Base-by-base conservation (phyloP, 306 rosid genomes). In the Ammopiptanthus mongolicus region DNA sequence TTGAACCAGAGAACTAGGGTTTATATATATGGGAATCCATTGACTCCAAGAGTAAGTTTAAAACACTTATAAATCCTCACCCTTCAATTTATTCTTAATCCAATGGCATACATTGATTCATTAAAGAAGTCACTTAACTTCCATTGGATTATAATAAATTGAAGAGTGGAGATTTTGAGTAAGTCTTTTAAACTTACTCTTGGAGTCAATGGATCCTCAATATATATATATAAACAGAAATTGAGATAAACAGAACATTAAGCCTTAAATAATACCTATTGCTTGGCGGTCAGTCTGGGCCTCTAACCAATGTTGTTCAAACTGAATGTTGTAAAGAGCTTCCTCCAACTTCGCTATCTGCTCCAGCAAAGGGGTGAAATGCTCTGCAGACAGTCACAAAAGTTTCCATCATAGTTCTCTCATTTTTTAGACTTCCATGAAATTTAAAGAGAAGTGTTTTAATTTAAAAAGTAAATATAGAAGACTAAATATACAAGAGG, bases 231-330 rank as follows among this genome's bases (percentile, higher is more conserved):
- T 25, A 25, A 25, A 25, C 37, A 50, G 61, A 51, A 48, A 48
- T 52, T 44, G 36, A 53, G 56, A 75, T 31, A 29, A 52, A 58
- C 15, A 18, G 19, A 52, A 66, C 64, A 65, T 62, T 58, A 47
- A 74, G 71, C 23, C 57, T 28, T 39, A 47, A 70, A 33, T 3
- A 68, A 18, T 91, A 96, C 99, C 97, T 81, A 92, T 86, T 76
- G 97, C 91, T 76, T 92, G 98, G 64, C 96, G 97, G 29, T 96
- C 96, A 0, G 98, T 89, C 76, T 92, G 97, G 62, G 98, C 97
- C 86, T 92, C 96, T 55, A 96, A 61, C 98, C 98, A 96, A 85
- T 96, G 98, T 61, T 96, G 99, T 80, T 92, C 98, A 77, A 92
- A 96, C 84, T 86, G 94, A 74, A 96, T 89, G 81, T 87, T 90